Conservation (phyloP, 768 basidiomycete species). For the Podaxis carcinomalis region DNA sequence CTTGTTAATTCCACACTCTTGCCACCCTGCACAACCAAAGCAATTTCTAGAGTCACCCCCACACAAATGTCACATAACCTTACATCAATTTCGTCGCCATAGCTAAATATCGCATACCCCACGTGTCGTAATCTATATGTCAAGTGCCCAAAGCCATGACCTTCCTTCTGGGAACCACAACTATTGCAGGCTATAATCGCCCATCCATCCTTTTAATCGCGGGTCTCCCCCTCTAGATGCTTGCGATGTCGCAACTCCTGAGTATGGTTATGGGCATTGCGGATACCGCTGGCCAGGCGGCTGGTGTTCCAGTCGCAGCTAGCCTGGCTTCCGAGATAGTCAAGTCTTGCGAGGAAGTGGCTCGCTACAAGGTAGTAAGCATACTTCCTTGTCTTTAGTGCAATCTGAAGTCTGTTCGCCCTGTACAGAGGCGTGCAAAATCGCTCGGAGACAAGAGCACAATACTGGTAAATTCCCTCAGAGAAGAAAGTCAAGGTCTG, state of each 20-base stretch:
- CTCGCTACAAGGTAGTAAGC: constrained; percentile 41
- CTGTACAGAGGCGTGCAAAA: constrained; percentile 34
- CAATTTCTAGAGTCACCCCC: too few species aligned
- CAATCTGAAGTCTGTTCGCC: background rate
- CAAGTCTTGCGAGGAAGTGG: constrained; percentile 40
- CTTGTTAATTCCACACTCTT: background rate
- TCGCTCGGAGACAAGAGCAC: constrained; percentile 40
- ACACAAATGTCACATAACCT: background rate
- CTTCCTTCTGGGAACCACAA: background rate
- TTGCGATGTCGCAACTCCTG: constrained; percentile 19
- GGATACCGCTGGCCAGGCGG: constrained; percentile 38
- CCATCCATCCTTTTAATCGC: background rate
- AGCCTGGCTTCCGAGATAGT: constrained; percentile 40
- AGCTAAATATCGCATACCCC: background rate
- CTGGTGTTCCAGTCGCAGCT: constrained; percentile 43
- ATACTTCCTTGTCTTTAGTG: background rate
- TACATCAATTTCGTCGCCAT: background rate
- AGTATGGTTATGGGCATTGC: constrained; percentile 24
- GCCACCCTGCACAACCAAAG: background rate
- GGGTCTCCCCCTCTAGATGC: background rate
- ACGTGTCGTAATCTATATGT: background rate
- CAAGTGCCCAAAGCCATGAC: background rate
- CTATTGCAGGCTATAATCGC: background rate
- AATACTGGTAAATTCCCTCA: constrained; percentile 31
- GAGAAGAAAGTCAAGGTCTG: constrained; percentile 33